A percentile compares a stretch with the other conserved stretches of the same genome.
phyloP scores from a whole-genome alignment of 1,139 yeast species.

The Hansenula lynferdii region DNA sequence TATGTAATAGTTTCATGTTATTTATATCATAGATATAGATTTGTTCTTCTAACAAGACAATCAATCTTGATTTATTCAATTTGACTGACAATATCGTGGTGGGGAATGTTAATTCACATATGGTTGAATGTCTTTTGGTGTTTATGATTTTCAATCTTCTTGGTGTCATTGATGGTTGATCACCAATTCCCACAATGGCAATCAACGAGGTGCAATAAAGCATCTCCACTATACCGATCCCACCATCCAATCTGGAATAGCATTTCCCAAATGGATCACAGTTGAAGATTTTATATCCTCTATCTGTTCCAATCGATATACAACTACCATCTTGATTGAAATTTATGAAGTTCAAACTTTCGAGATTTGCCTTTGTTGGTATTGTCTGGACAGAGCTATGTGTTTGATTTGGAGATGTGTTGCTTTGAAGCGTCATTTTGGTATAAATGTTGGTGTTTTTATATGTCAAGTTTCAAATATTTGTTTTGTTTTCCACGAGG shows the following conservation, averaged over 20 bases:
- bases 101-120: conserved; percentile 88
- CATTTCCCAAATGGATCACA: conserved; percentile 90
- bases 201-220: conserved; percentile 82
- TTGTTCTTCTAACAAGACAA: conserved; percentile 79
- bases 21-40: conserved; percentile 85
- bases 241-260: conserved; percentile 50
- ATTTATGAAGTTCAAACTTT: conserved; percentile 34
- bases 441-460: not conserved
- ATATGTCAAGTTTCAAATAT: no score
- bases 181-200: conserved; percentile 86
- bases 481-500: no score
- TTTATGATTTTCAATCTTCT: conserved; percentile 77
- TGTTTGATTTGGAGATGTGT: not conserved
- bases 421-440: not conserved
- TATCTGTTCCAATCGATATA: conserved; percentile 72
- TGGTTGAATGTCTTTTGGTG: conserved; percentile 65
- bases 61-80: conserved; percentile 67
- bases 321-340: conserved; percentile 93
- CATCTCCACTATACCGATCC: conserved; percentile 82
- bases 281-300: conserved; percentile 80
- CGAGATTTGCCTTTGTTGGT: conserved; percentile 3
- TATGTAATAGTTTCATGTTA: conserved; percentile 82
- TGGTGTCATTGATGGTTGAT: conserved; percentile 74
- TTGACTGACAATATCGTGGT: conserved; percentile 74
- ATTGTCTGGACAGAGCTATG: not conserved